phyloP scores from a whole-genome alignment of 2,329 filamentous ascomycete genomes.

The Monosporascus sp. region DNA sequence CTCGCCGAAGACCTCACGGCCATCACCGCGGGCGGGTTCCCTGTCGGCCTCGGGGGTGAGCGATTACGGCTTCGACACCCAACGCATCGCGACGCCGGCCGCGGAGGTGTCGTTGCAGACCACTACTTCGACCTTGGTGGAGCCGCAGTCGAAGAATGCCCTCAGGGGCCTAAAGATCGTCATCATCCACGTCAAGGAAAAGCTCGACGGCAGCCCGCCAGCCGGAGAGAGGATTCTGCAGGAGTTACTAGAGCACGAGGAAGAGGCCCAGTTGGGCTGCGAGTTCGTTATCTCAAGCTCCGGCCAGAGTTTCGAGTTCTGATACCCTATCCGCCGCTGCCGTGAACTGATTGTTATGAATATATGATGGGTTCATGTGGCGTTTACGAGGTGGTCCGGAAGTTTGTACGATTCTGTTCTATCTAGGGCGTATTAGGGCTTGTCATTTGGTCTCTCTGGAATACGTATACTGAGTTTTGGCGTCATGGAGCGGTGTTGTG shows the following conservation, averaged over 20 bases:
- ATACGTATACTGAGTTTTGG: too few relatives aligned
- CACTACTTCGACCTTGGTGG: slow-evolving; percentile 3
- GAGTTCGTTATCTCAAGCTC: slow-evolving; percentile 68
- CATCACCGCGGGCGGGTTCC: slow-evolving; percentile 24
- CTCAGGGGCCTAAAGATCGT: slow-evolving; percentile 73
- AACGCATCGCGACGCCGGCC: slow-evolving; percentile 43
- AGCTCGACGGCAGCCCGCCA: slow-evolving; percentile 62
- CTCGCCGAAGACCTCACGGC: slow-evolving; percentile 44
- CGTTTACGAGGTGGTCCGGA: too few relatives aligned
- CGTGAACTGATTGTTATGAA: too few relatives aligned
- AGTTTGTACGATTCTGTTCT: too few relatives aligned
- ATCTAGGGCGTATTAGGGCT: too few relatives aligned
- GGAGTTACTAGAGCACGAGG: slow-evolving; percentile 64
- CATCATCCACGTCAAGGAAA: slow-evolving; percentile 93
- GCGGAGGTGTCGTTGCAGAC: slow-evolving; percentile 36
- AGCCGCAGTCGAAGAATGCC: slow-evolving; percentile 33
- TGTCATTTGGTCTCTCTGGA: too few relatives aligned
- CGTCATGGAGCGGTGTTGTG: too few relatives aligned
- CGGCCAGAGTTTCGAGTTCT: slow-evolving; percentile 56
- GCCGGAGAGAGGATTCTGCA: slow-evolving; percentile 62
- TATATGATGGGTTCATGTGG: too few relatives aligned
- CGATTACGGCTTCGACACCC: slow-evolving; percentile 27
- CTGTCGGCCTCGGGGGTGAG: slow-evolving; percentile 8
- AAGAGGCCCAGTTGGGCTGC: slow-evolving; percentile 64
- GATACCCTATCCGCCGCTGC: slow-evolving; percentile 7